A percentile compares a stretch with the other conserved stretches of the same genome.
Conservation (phyloP, 2,329 filamentous ascomycete species). For the Aspergillus caelatus region DNA sequence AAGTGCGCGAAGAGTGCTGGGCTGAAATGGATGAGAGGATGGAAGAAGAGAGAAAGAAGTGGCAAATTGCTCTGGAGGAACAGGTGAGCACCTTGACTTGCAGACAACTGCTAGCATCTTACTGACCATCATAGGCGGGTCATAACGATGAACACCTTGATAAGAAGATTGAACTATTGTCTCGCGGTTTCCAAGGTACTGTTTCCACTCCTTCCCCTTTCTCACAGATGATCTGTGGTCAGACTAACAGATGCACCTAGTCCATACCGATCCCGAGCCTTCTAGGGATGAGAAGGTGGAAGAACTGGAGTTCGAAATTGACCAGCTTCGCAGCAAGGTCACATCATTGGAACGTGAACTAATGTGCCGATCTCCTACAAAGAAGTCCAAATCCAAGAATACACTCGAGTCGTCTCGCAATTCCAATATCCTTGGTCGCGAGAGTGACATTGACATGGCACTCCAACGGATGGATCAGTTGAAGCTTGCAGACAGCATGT, state of each 20-base stretch:
- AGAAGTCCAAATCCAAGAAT: conserved; percentile 46
- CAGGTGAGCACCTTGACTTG: conserved; percentile 55
- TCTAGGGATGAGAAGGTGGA: conserved; percentile 62
- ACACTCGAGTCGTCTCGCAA: conserved; percentile 28
- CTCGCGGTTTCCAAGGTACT: conserved; percentile 55
- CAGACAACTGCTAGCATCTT: neutral
- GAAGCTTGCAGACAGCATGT: conserved; percentile 40
- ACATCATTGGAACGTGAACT: conserved; percentile 68
- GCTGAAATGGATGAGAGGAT: conserved; percentile 81
- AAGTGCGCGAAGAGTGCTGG: conserved; percentile 86
- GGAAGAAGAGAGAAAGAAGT: conserved; percentile 74
- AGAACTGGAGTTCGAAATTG: conserved; percentile 71
- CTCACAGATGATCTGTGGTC: neutral
- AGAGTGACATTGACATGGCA: conserved; percentile 45
- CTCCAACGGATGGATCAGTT: conserved; percentile 43
- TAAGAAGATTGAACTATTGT: conserved; percentile 77
- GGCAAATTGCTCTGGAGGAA: conserved; percentile 75
- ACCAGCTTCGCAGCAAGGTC: conserved; percentile 67
- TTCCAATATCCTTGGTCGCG: conserved; percentile 35
- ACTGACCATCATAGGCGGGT: conserved; percentile 53
- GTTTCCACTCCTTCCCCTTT: conserved; percentile 9
- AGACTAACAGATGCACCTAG: conserved; percentile 29
- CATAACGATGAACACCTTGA: conserved; percentile 83
- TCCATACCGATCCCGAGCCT: conserved; percentile 52
- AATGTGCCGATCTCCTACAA: conserved; percentile 64